These are phyloP conservation scores for Dacryopinax spathularia DNA, from an alignment of 768 basidiomycete genomes.

Conservation along the genomic window DNA sequence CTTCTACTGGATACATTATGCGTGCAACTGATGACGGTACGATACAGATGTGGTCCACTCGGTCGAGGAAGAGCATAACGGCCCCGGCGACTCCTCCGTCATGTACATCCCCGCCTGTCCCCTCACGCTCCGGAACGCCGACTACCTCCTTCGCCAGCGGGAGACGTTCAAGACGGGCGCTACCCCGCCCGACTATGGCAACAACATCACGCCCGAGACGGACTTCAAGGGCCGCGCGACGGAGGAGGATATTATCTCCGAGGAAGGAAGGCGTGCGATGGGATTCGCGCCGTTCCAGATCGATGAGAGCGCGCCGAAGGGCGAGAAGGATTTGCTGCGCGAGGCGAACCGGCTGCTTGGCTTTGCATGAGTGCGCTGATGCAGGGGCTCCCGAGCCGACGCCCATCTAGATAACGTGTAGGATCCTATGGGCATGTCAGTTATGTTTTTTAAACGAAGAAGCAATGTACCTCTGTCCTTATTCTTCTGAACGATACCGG, in stretches of 20 bases:
- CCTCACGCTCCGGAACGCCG: constrained; percentile 43
- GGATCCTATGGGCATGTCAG: neutral
- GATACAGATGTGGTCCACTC: constrained; percentile 16
- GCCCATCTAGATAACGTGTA: neutral
- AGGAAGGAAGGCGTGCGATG: constrained; percentile 31
- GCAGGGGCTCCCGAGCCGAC: too few relatives aligned
- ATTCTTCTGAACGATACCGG: neutral
- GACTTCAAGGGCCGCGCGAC: constrained; percentile 29
- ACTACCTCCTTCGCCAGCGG: constrained; percentile 49
- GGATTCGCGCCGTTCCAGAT: constrained; percentile 24
- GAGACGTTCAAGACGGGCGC: constrained; percentile 44
- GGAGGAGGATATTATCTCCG: constrained; percentile 27
- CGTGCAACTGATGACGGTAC: neutral
- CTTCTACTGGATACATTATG: constrained; percentile 26
- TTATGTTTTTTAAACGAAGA: neutral
- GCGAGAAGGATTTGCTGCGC: neutral
- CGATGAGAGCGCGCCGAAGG: neutral
- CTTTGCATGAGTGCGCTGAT: neutral
- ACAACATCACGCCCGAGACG: constrained; percentile 18
- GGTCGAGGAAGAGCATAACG: constrained; percentile 17
- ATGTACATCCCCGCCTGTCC: constrained; percentile 72
- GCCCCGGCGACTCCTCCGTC: constrained; percentile 28
- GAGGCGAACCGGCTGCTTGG: neutral
- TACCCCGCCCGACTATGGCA: constrained; percentile 57
- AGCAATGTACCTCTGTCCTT: neutral